Conservation (phyloP, 768 basidiomycete species). For the Trametes cinnabarina region DNA sequence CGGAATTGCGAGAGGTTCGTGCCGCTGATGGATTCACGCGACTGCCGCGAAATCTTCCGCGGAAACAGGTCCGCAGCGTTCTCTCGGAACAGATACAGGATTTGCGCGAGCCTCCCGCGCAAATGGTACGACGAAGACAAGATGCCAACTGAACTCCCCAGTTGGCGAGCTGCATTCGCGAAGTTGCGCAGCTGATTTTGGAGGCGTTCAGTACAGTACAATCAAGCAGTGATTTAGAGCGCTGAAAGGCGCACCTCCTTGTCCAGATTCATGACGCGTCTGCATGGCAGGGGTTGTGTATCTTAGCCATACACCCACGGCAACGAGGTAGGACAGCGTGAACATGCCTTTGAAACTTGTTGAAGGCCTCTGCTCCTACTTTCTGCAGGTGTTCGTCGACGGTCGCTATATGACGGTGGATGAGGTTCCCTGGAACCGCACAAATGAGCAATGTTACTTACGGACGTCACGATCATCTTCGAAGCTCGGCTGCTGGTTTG, state of each 20-base stretch:
- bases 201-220: not conserved
- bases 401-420: conserved; percentile 39
- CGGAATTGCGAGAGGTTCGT: conserved; percentile 35
- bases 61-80: conserved; percentile 79
- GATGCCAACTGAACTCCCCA: conserved; percentile 76
- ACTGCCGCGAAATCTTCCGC: conserved; percentile 51
- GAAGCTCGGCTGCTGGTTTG: conserved; percentile 44
- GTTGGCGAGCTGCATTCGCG: conserved; percentile 70
- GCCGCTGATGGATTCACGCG: conserved; percentile 38
- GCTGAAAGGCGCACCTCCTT: conserved; percentile 46
- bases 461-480: conserved; percentile 67
- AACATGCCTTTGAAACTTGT: conserved; percentile 59
- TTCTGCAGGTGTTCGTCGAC: conserved; percentile 71
- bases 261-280: conserved; percentile 61
- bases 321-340: not conserved
- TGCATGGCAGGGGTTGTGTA: conserved; percentile 21
- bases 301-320: not conserved
- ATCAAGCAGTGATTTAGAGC: not conserved
- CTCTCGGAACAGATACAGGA: conserved; percentile 69
- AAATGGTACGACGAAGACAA: conserved; percentile 72
- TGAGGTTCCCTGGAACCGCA: not conserved
- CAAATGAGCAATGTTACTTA: conserved; percentile 39
- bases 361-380: conserved; percentile 63
- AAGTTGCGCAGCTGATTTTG: conserved; percentile 64
- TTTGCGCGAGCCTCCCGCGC: conserved; percentile 64